Evolutionary conservation across 164 flowering plant genomes (phyloP), one percentile per base, ranked within the genome.

Genomic region (grape (Vitis vinifera)): DNA sequence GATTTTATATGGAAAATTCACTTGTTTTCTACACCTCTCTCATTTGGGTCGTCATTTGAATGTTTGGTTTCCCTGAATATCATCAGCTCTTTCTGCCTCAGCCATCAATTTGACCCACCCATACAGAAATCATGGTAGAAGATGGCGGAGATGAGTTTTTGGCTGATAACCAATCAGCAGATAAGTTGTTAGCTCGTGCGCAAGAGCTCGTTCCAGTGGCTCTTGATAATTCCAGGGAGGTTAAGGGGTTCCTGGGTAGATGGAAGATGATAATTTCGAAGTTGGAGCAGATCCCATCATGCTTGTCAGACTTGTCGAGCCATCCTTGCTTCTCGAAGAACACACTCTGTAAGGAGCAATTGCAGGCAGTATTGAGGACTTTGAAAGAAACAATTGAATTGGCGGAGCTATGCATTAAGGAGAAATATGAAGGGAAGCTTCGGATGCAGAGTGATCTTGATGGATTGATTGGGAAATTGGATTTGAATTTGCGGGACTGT

Each of bases 371-470:
- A 52, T 81, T 76, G 1, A 83, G 77, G 77, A 91, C 93, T 0
- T 66, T 91, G 71, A 71, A 72, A 6, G 93, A 92, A 60, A 81
- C 76, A 3, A 81, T 83, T 68, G 83, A 83, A 71, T 78, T 89
- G 74, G 93, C 88, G 0, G 91, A 89, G 2, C 53, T 83, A 11
- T 92, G 97, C 63, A 14, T 76, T 55, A 71, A 73, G 57, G 92
- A 86, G 74, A 94, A 78, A 59, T 89, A 82, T 71, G 88, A 84
- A 47, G 97, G 97, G 14, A 92, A 94, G 85, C 92, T 94, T 60
- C 81, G 77, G 78, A 91, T 91, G 97, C 98, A 94, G 78, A 94
- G 97, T 64, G 89, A 94, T 77, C 91, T 94, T 13, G 97, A 92
- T 71, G 79, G 97, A 0, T 67, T 94, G 29, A 75, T 81, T 0